Evolutionary conservation across 2,329 filamentous ascomycete species (phyloP).

Genomic region (Sporothrix euskadiensis): DNA sequence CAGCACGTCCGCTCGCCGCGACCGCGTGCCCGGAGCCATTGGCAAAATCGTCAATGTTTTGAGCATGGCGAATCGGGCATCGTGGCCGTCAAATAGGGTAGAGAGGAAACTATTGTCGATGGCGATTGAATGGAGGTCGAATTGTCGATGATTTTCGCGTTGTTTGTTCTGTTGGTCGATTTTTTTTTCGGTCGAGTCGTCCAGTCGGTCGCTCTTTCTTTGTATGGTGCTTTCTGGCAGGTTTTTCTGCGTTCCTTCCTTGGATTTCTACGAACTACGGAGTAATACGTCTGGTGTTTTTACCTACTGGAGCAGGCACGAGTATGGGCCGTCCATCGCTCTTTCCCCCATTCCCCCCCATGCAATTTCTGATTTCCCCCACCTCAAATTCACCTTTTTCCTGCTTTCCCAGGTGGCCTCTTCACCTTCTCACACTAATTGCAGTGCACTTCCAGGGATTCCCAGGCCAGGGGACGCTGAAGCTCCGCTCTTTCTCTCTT

Average conservation of each 20-base stretch:
- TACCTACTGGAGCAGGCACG: neutral
- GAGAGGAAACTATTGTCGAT: neutral
- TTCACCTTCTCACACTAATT: neutral
- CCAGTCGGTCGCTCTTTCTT: slow-evolving; percentile 19
- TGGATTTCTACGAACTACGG: neutral
- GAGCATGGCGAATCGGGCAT: slow-evolving; percentile 32
- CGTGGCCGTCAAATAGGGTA: neutral
- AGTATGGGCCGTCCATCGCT: slow-evolving; percentile 7
- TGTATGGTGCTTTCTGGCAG: neutral
- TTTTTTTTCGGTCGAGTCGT: slow-evolving; percentile 19
- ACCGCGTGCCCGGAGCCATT: slow-evolving; percentile 35
- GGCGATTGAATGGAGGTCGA: neutral
- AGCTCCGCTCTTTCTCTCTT: neutral
- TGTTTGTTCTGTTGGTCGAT: neutral
- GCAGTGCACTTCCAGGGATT: neutral
- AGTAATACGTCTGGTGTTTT: slow-evolving; percentile 22
- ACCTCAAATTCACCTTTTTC: neutral
- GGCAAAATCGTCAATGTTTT: slow-evolving; percentile 32
- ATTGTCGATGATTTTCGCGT: slow-evolving; percentile 7
- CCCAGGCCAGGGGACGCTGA: neutral
- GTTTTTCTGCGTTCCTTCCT: slow-evolving; percentile 15
- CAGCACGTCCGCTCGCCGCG: slow-evolving; percentile 33
- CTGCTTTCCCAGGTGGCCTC: neutral
- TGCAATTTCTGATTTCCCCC: slow-evolving; percentile 20
- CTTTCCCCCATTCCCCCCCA: slow-evolving; percentile 9